Conservation (phyloP, 2,329 filamentous ascomycete genomes). For the Ustulina deusta region DNA sequence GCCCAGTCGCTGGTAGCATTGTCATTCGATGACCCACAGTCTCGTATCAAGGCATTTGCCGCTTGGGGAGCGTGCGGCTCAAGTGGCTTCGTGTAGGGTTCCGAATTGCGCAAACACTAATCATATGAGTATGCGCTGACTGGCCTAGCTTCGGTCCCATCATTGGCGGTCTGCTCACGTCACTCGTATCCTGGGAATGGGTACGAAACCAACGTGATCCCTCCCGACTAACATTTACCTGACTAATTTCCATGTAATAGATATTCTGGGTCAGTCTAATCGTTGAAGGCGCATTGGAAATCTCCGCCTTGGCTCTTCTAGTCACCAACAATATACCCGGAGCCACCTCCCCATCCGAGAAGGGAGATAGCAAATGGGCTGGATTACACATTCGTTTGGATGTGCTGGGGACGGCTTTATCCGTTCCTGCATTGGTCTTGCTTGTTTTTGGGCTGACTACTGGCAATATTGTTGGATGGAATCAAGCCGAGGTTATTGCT, state of each 20-base stretch:
- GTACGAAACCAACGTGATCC: conserved; percentile 1
- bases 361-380: no score
- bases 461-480: conserved; percentile 11
- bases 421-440: conserved; percentile 1
- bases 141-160: conserved; percentile 13
- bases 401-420: no score
- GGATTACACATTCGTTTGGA: no score
- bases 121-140: neutral
- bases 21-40: conserved; percentile 18
- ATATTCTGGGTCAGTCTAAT: conserved; percentile 25
- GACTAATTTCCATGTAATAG: neutral
- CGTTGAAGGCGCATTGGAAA: conserved; percentile 12
- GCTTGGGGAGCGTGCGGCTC: conserved; percentile 19
- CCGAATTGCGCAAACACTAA: no score
- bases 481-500: conserved; percentile 3
- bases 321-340: no score
- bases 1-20: conserved; percentile 21
- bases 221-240: no score
- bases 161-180: conserved; percentile 18
- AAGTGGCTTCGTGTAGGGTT: conserved; percentile 23
- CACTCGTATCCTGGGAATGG: conserved; percentile 25
- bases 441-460: conserved; percentile 15
- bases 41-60: conserved; percentile 16
- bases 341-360: no score
- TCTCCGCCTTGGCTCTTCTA: conserved; percentile 2